phyloP scores from a whole-genome alignment of 2,329 filamentous ascomycete genomes.

The Fusarium sp. region DNA sequence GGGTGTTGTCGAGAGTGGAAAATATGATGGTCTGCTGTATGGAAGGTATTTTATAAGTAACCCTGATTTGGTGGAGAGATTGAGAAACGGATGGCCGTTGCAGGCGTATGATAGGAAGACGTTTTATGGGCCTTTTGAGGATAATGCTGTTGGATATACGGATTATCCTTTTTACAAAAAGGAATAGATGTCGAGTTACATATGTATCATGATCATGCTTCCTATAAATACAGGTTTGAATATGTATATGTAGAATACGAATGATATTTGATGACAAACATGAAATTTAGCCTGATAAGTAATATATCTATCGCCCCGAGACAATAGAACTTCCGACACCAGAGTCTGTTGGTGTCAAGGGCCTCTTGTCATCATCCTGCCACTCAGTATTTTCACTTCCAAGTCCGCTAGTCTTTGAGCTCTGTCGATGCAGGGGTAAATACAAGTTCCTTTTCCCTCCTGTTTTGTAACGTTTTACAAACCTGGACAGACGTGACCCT shows the following conservation, averaged over 20 bases:
- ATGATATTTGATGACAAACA: no score
- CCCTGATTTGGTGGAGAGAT: slow-evolving; percentile 57
- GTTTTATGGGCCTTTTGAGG: slow-evolving; percentile 55
- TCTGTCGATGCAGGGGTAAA: accelerated
- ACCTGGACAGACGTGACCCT: not conserved
- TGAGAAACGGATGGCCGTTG: slow-evolving; percentile 53
- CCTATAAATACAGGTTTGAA: not conserved
- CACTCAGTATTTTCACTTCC: not conserved
- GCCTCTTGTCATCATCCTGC: not conserved
- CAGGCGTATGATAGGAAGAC: slow-evolving; percentile 54
- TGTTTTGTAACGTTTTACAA: not conserved
- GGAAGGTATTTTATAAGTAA: slow-evolving; percentile 60
- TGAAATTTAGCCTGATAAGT: not conserved
- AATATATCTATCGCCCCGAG: not conserved
- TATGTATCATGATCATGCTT: accelerated
- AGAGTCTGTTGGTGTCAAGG: slow-evolving; percentile 9
- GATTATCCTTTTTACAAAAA: slow-evolving; percentile 46
- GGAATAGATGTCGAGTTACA: not conserved
- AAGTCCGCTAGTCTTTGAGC: not conserved
- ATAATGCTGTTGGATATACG: slow-evolving; percentile 47
- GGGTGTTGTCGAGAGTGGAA: slow-evolving; percentile 55
- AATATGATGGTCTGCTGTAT: slow-evolving; percentile 58
- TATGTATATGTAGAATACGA: not conserved
- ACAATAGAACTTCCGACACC: slow-evolving; percentile 18
- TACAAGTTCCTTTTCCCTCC: not conserved